Conservation (phyloP, 345 rosid genomes). For the Dipteronia dyeriana region DNA sequence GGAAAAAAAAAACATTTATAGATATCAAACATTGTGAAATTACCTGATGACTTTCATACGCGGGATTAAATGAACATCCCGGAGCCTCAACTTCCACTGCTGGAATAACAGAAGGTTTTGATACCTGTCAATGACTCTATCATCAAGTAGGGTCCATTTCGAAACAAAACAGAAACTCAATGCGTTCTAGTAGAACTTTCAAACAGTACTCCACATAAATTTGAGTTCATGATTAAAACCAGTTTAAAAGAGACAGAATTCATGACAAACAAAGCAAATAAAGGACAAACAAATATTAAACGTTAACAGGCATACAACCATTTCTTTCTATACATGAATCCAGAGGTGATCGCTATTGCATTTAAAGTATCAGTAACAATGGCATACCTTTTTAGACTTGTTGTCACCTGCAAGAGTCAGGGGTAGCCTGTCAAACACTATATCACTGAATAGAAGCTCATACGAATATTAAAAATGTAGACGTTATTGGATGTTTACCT, state of each 20-base stretch:
- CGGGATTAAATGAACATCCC: slow-evolving; percentile 92
- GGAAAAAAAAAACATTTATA: background rate
- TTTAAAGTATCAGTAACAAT: background rate
- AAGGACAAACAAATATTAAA: background rate
- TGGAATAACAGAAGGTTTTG: slow-evolving; percentile 65
- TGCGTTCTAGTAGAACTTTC: background rate
- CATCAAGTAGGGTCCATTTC: background rate
- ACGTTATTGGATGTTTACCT: slow-evolving; percentile 41
- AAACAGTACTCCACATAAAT: background rate
- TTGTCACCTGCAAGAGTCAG: slow-evolving; percentile 43
- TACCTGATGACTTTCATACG: slow-evolving; percentile 83
- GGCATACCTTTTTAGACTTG: slow-evolving; percentile 55
- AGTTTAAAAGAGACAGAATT: background rate
- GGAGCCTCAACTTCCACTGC: slow-evolving; percentile 94
- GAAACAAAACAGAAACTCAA: background rate
- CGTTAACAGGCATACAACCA: background rate
- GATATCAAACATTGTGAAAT: background rate
- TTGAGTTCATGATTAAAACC: background rate
- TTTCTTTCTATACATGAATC: background rate
- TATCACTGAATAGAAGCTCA: background rate
- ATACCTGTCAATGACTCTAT: slow-evolving; percentile 32
- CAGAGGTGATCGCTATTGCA: background rate
- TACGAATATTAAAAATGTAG: background rate
- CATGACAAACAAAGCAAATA: background rate
- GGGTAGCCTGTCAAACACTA: background rate